Evolutionary conservation across 192 early-diverging fungal species (phyloP).

Genomic region (Rhizophagus clarus): DNA sequence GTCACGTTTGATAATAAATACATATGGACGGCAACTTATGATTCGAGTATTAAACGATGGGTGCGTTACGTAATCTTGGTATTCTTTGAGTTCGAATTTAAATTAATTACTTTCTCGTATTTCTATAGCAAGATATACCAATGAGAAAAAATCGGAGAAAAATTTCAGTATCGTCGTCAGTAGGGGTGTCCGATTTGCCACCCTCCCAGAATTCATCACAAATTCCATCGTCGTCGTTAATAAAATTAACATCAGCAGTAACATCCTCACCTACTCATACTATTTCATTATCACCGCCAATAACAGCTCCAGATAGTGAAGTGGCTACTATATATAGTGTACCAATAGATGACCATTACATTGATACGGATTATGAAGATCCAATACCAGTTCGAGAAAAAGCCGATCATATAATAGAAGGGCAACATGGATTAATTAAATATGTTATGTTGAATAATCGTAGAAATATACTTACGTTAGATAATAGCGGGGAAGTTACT

Average conservation of each 20-base stretch:
- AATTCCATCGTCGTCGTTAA: conserved; percentile 37
- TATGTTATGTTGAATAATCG: conserved; percentile 80
- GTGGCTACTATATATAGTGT: conserved; percentile 42
- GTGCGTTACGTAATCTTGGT: conserved; percentile 35
- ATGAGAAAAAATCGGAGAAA: neutral
- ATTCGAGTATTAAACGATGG: conserved; percentile 87
- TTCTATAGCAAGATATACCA: conserved; percentile 8
- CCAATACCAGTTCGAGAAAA: conserved; percentile 42
- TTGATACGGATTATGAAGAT: conserved; percentile 23
- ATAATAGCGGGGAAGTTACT: conserved; percentile 75
- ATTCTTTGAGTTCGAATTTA: neutral
- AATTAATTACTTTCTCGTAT: neutral
- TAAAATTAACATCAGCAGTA: conserved; percentile 48
- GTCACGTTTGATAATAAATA: conserved; percentile 84
- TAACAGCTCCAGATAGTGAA: conserved; percentile 34
- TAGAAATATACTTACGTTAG: conserved; percentile 82
- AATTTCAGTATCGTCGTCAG: neutral
- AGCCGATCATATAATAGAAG: conserved; percentile 37
- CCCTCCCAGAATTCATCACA: neutral
- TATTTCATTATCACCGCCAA: neutral
- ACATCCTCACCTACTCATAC: conserved; percentile 25
- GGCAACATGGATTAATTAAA: conserved; percentile 67
- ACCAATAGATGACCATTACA: conserved; percentile 14
- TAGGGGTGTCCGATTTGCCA: neutral
- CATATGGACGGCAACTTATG: conserved; percentile 90